Percentiles rank a stretch among this genome's conserved stretches.
Evolutionary conservation across 768 basidiomycete genomes (phyloP).

Genomic region (Botryobasidium botryosum): DNA sequence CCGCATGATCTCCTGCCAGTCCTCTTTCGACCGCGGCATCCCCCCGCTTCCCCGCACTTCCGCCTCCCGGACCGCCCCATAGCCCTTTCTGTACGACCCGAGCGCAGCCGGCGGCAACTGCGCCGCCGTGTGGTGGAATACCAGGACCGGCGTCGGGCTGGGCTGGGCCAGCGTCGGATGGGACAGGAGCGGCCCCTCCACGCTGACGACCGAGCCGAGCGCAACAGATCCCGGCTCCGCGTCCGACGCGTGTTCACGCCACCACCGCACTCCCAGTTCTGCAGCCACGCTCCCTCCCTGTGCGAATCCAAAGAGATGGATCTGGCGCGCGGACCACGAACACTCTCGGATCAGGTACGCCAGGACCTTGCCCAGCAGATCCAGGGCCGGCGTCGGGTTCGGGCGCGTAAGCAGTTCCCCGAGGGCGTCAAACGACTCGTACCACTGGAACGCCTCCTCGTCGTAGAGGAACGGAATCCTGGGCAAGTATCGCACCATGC

Average conservation of each 20-base stretch:
- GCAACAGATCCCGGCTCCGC: slow-evolving; percentile 15
- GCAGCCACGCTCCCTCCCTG: slow-evolving; percentile 70
- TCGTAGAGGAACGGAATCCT: slow-evolving; percentile 70
- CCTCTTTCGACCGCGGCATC: slow-evolving; percentile 61
- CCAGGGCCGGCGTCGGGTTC: slow-evolving; percentile 53
- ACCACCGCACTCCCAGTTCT: slow-evolving; percentile 45
- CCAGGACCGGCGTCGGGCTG: slow-evolving; percentile 44
- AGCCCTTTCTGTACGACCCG: slow-evolving; percentile 49
- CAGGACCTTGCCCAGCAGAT: slow-evolving; percentile 35
- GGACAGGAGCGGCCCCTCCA: slow-evolving; percentile 62
- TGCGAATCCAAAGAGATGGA: slow-evolving; percentile 78
- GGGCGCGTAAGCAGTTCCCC: slow-evolving; percentile 56
- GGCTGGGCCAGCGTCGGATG: slow-evolving; percentile 40
- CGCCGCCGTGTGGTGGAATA: slow-evolving; percentile 37
- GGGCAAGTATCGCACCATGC: no score
- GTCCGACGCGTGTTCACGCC: slow-evolving; percentile 23
- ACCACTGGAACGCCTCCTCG: slow-evolving; percentile 64
- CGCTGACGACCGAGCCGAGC: slow-evolving; percentile 49
- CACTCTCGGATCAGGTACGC: slow-evolving; percentile 41
- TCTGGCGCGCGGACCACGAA: slow-evolving; percentile 45
- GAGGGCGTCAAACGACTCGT: slow-evolving; percentile 58
- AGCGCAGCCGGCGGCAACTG: slow-evolving; percentile 28
- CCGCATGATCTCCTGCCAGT: slow-evolving; percentile 73
- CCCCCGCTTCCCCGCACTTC: slow-evolving; percentile 28
- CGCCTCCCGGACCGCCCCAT: slow-evolving; percentile 28